Percentiles rank a stretch among this genome's conserved stretches.
phyloP scores from a whole-genome alignment of 2,329 filamentous ascomycete genomes.

The Neofusicoccum laricinum region DNA sequence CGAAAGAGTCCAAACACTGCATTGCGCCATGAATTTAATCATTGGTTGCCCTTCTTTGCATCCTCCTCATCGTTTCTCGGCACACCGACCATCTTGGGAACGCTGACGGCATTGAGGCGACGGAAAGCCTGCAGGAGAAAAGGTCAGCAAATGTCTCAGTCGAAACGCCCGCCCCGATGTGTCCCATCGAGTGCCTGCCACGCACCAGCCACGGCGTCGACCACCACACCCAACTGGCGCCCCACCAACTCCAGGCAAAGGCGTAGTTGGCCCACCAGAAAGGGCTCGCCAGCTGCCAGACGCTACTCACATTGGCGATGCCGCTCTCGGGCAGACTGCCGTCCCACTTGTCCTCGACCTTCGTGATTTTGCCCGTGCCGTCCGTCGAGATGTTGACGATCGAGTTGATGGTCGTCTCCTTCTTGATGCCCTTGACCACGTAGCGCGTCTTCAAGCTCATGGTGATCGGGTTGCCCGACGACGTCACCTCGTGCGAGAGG shows the following conservation, averaged over 20 bases:
- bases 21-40: background rate
- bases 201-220: constrained; percentile 42
- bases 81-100: constrained; percentile 51
- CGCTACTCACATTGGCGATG: constrained; percentile 46
- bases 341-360: constrained; percentile 56
- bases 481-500: constrained; percentile 52
- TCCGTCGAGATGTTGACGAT: constrained; percentile 48
- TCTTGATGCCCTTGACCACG: constrained; percentile 52
- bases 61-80: constrained; percentile 55
- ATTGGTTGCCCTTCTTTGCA: constrained; percentile 45
- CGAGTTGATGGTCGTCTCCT: constrained; percentile 50
- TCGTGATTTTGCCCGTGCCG: constrained; percentile 44
- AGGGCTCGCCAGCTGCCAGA: constrained; percentile 30
- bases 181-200: background rate
- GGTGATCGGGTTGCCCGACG: constrained; percentile 58
- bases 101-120: constrained; percentile 50
- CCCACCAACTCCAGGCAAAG: constrained; percentile 37
- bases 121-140: constrained; percentile 45
- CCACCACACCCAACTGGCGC: constrained; percentile 40
- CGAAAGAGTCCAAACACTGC: background rate
- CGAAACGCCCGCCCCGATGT: background rate
- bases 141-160: constrained; percentile 27
- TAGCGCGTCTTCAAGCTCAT: constrained; percentile 55
- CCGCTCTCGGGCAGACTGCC: constrained; percentile 50
- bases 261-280: constrained; percentile 39